Conservation (phyloP, 2,329 filamentous ascomycete genomes). For the Blumeriella jaapii region DNA sequence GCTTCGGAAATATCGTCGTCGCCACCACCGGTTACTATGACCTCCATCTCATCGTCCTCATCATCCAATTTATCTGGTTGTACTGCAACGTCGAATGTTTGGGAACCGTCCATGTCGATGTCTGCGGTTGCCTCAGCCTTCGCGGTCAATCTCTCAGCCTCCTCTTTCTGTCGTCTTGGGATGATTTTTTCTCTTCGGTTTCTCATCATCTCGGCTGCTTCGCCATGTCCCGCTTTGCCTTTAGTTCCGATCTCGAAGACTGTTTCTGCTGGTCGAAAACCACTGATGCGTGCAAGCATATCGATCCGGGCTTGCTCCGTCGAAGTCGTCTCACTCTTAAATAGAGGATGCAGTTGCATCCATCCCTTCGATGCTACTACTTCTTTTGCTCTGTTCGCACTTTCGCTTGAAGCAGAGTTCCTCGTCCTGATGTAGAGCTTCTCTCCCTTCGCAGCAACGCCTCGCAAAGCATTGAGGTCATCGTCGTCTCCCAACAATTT, state of each 20-base stretch:
- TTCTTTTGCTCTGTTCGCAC: slow-evolving; percentile 76
- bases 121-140: slow-evolving; percentile 28
- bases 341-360: slow-evolving; percentile 68
- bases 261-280: slow-evolving; percentile 81
- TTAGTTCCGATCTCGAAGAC: slow-evolving; percentile 88
- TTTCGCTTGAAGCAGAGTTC: slow-evolving; percentile 81
- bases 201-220: slow-evolving; percentile 67
- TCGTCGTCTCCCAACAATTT: slow-evolving; percentile 65
- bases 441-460: slow-evolving; percentile 77
- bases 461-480: slow-evolving; percentile 60
- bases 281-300: slow-evolving; percentile 81
- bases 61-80: slow-evolving; percentile 27
- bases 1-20: slow-evolving; percentile 45
- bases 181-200: slow-evolving; percentile 58
- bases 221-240: slow-evolving; percentile 47
- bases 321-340: slow-evolving; percentile 55
- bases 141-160: slow-evolving; percentile 31
- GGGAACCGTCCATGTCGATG: slow-evolving; percentile 8
- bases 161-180: slow-evolving; percentile 34
- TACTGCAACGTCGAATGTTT: slow-evolving; percentile 14
- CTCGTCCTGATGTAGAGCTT: slow-evolving; percentile 84
- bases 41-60: slow-evolving; percentile 30
- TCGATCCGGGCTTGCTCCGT: slow-evolving; percentile 63
- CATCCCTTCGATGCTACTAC: slow-evolving; percentile 60
- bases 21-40: slow-evolving; percentile 25